Base-by-base conservation (phyloP, 1,284 basidiomycete species). In the Papiliotrema nemorosa region DNA sequence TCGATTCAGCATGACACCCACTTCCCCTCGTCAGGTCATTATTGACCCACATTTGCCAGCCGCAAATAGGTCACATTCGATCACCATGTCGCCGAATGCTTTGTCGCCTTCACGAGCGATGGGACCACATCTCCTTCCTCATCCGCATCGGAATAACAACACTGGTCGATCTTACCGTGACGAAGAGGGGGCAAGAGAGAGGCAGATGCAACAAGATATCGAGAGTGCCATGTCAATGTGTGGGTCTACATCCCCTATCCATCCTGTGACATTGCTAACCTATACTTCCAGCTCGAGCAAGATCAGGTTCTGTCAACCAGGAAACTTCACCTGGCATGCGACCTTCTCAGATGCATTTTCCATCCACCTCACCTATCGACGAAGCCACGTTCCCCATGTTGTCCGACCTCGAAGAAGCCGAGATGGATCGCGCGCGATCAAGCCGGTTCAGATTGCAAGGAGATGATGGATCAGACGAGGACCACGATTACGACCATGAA, bases 301-400 rank as follows among this genome's bases (percentile, higher is more conserved):
- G 72, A n/a, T 73, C 70, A 2, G 64, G 64, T 9, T 72, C 70
- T 12, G 46, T 69, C 55, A 21, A 42, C 54, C 26, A 53, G 55
- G 58, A 61, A 43, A 20, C 59, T 49, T 50, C 65, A 13, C 58
- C 67, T 38, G 43, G 56, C 14, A 57, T 58, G 24, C 55, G 62
- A 22, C 47, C 57, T 14, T 57, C 55, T 21, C 56, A 62, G 44
- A 39, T 55, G 41, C 60, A 59, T 12, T 66, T 61, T 50, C 61
- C 57, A 18, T 63, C 66, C 10, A 59, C 62, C 9, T 69, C 65
- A 2, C 69, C 69, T 7, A 73, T 74, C 37, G 69, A 73, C 21
- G 73, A 74, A 47, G 45, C 59, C 9, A 59, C 66, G 13, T 76
- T 76, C 49, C 69, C 72, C 1, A 72, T 72, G 68, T 60, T 76